Conservation (phyloP, 2,329 filamentous ascomycete genomes). For the Talaromyces islandicus region DNA sequence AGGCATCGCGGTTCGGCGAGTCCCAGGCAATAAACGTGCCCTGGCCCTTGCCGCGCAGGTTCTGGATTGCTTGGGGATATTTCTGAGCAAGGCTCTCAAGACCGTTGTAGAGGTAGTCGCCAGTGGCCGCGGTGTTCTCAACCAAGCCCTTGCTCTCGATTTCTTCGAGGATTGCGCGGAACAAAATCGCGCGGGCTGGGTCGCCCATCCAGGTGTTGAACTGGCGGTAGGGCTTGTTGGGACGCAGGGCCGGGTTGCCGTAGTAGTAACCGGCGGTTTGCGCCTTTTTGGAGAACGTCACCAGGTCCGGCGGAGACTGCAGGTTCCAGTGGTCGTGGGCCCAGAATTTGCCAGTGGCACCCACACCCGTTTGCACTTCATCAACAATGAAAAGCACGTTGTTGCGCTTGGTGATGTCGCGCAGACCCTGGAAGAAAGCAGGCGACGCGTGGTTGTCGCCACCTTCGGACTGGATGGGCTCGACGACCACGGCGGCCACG, state of each 20-base stretch:
- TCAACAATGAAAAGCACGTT: conserved; percentile 83
- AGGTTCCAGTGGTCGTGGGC: conserved; percentile 94
- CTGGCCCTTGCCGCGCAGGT: conserved; percentile 79
- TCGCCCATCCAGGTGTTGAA: conserved; percentile 99
- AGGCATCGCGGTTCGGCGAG: conserved; percentile 69
- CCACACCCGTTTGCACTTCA: conserved; percentile 89
- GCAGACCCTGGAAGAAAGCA: conserved; percentile 78
- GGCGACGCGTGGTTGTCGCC: conserved; percentile 91
- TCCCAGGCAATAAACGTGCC: conserved; percentile 95
- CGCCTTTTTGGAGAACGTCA: conserved; percentile 93
- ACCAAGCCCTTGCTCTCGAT: conserved; percentile 73
- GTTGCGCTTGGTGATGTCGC: conserved; percentile 62
- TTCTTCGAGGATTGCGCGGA: conserved; percentile 79
- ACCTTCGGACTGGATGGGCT: conserved; percentile 90
- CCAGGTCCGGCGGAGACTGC: conserved; percentile 75
- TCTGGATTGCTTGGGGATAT: conserved; percentile 72
- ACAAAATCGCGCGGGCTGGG: conserved; percentile 75
- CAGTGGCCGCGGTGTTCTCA: conserved; percentile 67
- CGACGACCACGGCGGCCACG: conserved; percentile 74
- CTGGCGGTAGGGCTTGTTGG: conserved; percentile 90
- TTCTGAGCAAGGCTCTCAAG: conserved; percentile 61
- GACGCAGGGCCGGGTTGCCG: conserved; percentile 69
- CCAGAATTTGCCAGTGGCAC: conserved; percentile 92
- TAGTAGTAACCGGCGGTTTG: conserved; percentile 93
- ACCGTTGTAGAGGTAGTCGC: conserved; percentile 69